Conservation (phyloP, 2,329 filamentous ascomycete species). For the Pseudopyrenochaeta lycopersici region DNA sequence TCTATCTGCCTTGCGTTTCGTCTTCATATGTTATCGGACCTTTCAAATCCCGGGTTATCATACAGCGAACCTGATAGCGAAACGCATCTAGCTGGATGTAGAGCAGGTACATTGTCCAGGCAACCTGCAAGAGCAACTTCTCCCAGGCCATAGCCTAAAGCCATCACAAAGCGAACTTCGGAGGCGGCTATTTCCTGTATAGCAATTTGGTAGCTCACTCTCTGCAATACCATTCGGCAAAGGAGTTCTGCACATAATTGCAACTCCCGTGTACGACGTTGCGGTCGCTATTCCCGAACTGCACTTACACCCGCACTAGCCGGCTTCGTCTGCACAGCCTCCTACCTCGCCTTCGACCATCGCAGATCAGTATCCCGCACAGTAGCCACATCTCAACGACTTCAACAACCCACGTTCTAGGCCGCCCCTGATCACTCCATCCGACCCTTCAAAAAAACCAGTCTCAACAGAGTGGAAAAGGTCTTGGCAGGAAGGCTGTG, state of each 20-base stretch:
- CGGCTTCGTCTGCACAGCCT: slow-evolving; percentile 14
- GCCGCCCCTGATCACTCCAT: background rate
- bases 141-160: background rate
- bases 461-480: background rate
- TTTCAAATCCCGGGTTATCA: background rate
- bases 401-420: background rate
- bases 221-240: too few relatives aligned
- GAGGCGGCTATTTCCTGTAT: background rate
- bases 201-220: background rate
- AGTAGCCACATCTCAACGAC: too few relatives aligned
- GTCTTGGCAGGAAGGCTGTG: slow-evolving; percentile 9
- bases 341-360: slow-evolving; percentile 10
- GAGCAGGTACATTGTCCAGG: slow-evolving; percentile 7
- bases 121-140: slow-evolving; percentile 6
- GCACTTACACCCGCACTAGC: background rate
- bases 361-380: background rate
- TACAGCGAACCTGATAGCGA: background rate
- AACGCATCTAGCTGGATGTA: background rate
- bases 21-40: background rate
- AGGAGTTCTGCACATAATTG: too few relatives aligned
- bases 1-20: background rate
- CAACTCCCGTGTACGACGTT: too few relatives aligned
- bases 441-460: background rate
- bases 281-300: background rate
- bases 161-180: background rate